A percentile compares a stretch with the other conserved stretches of the same genome.
These are phyloP conservation scores for Metrosideros polymorpha DNA, from an alignment of 441 rosid genomes.

Conservation along the genomic window DNA sequence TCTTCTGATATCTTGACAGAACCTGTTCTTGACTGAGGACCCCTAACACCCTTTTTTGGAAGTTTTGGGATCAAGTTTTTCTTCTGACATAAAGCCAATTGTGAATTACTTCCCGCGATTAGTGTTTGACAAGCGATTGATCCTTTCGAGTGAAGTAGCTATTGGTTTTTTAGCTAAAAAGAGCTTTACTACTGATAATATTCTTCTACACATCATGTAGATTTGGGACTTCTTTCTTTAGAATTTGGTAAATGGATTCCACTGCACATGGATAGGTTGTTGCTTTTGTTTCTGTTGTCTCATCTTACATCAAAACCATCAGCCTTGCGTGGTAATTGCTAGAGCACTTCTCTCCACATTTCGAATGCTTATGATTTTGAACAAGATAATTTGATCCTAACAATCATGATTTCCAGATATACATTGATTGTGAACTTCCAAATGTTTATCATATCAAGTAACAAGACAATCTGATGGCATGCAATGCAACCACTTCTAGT, in stretches of 20 bases:
- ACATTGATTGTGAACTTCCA: background rate
- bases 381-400: background rate
- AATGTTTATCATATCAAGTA: background rate
- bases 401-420: background rate
- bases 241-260: background rate
- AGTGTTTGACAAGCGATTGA: background rate
- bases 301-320: background rate
- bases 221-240: background rate
- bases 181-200: background rate
- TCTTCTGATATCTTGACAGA: background rate
- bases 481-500: background rate
- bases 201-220: background rate
- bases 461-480: background rate
- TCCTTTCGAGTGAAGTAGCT: background rate
- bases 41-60: background rate
- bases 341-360: background rate
- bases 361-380: background rate
- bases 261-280: background rate
- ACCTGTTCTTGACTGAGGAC: background rate
- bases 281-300: background rate
- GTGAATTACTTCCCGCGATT: background rate
- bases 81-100: background rate
- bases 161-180: background rate
- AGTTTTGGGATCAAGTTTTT: background rate
- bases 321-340: background rate